phyloP scores from a whole-genome alignment of 257 asterid genomes.

The Scutellaria minor region DNA sequence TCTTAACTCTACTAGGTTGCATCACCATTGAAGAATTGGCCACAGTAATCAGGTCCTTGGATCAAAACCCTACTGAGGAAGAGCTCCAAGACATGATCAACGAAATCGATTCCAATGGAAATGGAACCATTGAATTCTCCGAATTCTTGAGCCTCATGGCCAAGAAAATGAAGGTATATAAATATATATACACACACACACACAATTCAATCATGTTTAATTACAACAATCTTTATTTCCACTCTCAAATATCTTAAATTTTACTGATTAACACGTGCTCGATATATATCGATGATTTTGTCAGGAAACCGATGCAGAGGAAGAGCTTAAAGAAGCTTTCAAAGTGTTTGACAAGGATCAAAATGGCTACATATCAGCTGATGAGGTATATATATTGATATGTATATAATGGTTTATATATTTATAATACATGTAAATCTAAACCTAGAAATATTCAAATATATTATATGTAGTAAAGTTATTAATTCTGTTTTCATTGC shows the following conservation, averaged over 20 bases:
- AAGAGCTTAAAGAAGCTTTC: conserved; percentile 56
- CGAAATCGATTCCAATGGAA: conserved; percentile 60
- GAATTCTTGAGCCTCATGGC: conserved; percentile 60
- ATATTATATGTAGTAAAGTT: background rate
- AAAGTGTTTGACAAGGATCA: conserved; percentile 59
- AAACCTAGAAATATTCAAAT: background rate
- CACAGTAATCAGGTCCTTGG: conserved; percentile 48
- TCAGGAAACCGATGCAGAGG: conserved; percentile 48
- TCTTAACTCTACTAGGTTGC: conserved; percentile 40
- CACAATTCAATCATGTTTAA: too few relatives aligned
- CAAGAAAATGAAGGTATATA: conserved; percentile 48
- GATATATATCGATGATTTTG: background rate
- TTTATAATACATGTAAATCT: too few relatives aligned
- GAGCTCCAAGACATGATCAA: conserved; percentile 54
- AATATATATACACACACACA: too few relatives aligned
- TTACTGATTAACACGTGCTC: too few relatives aligned
- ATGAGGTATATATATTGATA: conserved; percentile 34
- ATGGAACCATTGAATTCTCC: conserved; percentile 57
- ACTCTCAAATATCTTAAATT: too few relatives aligned
- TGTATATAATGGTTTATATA: conserved; percentile 14
- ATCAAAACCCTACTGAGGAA: conserved; percentile 53
- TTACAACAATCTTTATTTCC: too few relatives aligned
- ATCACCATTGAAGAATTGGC: conserved; percentile 58
- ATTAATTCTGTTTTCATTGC: background rate
- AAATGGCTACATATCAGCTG: conserved; percentile 52